These are phyloP conservation scores for Boeremia lycopersici DNA, from an alignment of 2,329 filamentous ascomycete genomes.

Conservation along the genomic window DNA sequence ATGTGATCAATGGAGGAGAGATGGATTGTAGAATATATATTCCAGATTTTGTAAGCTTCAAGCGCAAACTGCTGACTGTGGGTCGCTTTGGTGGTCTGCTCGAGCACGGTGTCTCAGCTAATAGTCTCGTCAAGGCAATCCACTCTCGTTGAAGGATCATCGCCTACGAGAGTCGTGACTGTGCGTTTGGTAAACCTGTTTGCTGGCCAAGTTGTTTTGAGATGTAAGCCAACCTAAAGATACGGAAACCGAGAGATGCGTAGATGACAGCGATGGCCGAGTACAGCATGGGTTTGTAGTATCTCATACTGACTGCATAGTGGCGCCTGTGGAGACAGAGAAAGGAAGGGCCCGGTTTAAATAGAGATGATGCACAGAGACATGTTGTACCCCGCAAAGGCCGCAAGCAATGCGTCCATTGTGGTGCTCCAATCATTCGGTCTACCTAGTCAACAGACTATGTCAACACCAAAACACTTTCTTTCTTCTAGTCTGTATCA, in stretches of 20 bases:
- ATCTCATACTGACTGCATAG: constrained; percentile 13
- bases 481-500: background rate
- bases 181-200: background rate
- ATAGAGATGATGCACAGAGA: background rate
- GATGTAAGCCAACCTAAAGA: constrained; percentile 19
- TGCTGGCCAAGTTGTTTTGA: constrained; percentile 13
- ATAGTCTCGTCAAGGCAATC: background rate
- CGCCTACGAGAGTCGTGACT: background rate
- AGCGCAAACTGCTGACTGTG: too few species aligned
- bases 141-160: background rate
- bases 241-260: constrained; percentile 25
- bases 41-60: background rate
- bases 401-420: constrained; percentile 2
- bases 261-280: constrained; percentile 24
- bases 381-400: constrained; percentile 10
- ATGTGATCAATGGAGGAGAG: constrained; percentile 1
- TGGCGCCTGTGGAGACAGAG: background rate
- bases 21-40: background rate
- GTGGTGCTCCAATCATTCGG: background rate
- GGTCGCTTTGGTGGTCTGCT: too few species aligned
- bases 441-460: background rate
- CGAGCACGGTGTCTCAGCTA: background rate
- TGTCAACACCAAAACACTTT: background rate
- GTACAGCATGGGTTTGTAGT: constrained; percentile 25
- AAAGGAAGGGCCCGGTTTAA: background rate